Conservation (phyloP, 73 alveolate genomes). For the Stentor coeruleus region DNA sequence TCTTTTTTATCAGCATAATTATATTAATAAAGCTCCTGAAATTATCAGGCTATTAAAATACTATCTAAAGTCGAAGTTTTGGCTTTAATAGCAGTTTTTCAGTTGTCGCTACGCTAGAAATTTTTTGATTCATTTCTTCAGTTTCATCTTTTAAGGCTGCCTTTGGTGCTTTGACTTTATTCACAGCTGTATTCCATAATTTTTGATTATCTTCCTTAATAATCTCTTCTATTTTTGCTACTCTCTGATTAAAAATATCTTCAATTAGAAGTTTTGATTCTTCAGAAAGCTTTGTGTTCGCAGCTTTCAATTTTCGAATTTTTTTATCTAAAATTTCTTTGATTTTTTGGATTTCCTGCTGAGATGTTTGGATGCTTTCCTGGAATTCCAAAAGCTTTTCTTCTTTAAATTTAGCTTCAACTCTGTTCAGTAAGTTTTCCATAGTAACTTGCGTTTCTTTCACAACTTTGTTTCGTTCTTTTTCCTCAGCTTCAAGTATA, state of each 20-base stretch:
- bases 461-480: constrained; percentile 26
- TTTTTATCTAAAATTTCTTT: background rate
- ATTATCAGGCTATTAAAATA: too few species aligned
- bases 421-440: constrained; percentile 25
- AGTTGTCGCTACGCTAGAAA: background rate
- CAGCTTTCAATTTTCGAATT: background rate
- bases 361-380: background rate
- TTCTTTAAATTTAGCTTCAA: background rate
- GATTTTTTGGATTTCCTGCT: background rate
- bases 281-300: background rate
- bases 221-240: constrained; percentile 42
- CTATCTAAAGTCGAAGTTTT: background rate
- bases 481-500: constrained; percentile 10
- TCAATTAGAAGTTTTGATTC: background rate
- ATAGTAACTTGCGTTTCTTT: constrained; percentile 27
- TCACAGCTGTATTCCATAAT: background rate
- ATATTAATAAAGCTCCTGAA: too few species aligned
- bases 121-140: background rate
- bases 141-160: background rate
- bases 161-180: background rate
- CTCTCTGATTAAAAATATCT: constrained; percentile 45
- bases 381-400: constrained; percentile 22
- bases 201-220: constrained; percentile 43
- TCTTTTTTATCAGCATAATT: too few species aligned
- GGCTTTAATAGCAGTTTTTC: background rate